Evolutionary conservation across 129 eudicot species (phyloP).

Genomic region (Mikania micrantha): DNA sequence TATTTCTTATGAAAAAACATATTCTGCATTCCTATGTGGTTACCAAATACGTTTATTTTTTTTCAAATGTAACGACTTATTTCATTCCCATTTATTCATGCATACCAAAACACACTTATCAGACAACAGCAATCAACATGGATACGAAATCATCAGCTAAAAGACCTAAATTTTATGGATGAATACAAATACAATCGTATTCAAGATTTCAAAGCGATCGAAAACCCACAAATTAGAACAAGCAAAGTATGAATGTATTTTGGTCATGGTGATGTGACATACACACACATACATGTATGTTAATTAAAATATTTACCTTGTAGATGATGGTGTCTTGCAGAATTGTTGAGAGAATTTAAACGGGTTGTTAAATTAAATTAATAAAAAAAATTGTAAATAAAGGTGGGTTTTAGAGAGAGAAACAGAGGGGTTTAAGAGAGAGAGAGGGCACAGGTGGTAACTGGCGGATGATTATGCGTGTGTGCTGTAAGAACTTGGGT

Average conservation of each 20-base stretch:
- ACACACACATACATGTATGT: not conserved
- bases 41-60: too few species aligned
- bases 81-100: too few species aligned
- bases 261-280: not conserved
- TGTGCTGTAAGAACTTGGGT: not conserved
- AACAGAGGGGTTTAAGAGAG: not conserved
- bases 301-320: not conserved
- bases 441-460: not conserved
- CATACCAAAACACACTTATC: not conserved
- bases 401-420: not conserved
- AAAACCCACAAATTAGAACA: not conserved
- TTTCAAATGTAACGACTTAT: too few species aligned
- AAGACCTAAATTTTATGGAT: too few species aligned
- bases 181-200: too few species aligned
- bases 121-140: not conserved
- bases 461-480: not conserved
- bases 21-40: too few species aligned
- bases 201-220: not conserved
- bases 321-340: not conserved
- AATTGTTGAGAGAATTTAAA: not conserved
- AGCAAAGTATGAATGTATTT: not conserved
- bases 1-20: too few species aligned
- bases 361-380: not conserved
- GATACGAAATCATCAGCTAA: not conserved
- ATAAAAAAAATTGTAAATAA: too few species aligned